phyloP scores from a whole-genome alignment of 768 basidiomycete genomes.

The Tulasnella sp. region DNA sequence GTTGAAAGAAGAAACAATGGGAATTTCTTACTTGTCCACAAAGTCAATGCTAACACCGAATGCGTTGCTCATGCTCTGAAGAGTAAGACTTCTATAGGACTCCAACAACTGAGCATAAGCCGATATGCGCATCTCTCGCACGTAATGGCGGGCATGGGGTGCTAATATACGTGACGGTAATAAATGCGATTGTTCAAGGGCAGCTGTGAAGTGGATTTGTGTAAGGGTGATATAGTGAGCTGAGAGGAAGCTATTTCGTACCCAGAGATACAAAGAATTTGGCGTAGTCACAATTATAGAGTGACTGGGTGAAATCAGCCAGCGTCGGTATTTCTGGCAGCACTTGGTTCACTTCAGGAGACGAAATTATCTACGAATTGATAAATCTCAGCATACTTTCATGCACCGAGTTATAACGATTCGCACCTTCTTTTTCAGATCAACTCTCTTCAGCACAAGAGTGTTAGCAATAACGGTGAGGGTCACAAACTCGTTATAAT shows the following conservation, averaged over 20 bases:
- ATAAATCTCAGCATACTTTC: background rate
- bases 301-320: constrained; percentile 66
- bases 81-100: constrained; percentile 75
- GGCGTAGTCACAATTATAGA: constrained; percentile 90
- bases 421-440: constrained; percentile 78
- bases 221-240: constrained; percentile 3
- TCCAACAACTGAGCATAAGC: constrained; percentile 90
- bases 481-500: constrained; percentile 82
- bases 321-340: constrained; percentile 73
- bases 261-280: constrained; percentile 87
- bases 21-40: constrained; percentile 57
- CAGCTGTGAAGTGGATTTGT: constrained; percentile 51
- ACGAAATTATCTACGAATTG: constrained; percentile 51
- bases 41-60: constrained; percentile 86
- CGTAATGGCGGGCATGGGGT: constrained; percentile 78
- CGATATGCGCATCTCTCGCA: constrained; percentile 91
- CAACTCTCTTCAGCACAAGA: constrained; percentile 63
- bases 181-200: constrained; percentile 77
- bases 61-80: constrained; percentile 70
- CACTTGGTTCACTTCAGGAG: constrained; percentile 79
- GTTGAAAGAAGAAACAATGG: constrained; percentile 1
- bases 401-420: background rate
- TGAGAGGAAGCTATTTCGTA: constrained; percentile 25
- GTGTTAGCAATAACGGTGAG: constrained; percentile 71
- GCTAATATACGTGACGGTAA: constrained; percentile 76